These are phyloP conservation scores for Lactarius pseudohatsudake DNA, from an alignment of 768 basidiomycete species.

Conservation along the genomic window DNA sequence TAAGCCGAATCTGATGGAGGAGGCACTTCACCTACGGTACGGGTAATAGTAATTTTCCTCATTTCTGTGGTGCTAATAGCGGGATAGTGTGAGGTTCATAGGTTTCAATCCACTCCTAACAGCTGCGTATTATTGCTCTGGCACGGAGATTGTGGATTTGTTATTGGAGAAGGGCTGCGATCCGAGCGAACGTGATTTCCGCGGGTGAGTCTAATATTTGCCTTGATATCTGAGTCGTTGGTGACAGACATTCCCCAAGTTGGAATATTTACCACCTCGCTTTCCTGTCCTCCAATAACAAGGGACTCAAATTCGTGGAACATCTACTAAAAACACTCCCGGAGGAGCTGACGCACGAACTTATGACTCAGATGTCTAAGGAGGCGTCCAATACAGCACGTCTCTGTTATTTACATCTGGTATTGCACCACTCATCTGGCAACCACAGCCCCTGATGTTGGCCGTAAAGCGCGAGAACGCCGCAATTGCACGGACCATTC, in stretches of 20 bases:
- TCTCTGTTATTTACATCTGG: constrained; percentile 15
- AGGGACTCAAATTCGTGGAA: constrained; percentile 37
- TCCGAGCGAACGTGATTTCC: constrained; percentile 43
- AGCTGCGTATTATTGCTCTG: constrained; percentile 38
- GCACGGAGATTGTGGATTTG: constrained; percentile 47
- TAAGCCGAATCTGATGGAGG: constrained; percentile 43
- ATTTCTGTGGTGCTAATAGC: not conserved
- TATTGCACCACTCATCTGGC: constrained; percentile 2
- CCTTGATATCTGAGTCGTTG: not conserved
- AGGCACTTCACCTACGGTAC: constrained; percentile 46
- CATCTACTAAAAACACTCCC: constrained; percentile 53
- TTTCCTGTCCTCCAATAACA: constrained; percentile 34
- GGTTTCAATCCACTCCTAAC: constrained; percentile 48
- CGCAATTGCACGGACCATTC: constrained; percentile 35
- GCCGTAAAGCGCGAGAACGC: constrained; percentile 43
- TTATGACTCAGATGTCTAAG: constrained; percentile 50
- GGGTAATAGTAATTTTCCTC: constrained; percentile 20
- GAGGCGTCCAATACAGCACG: constrained; percentile 46
- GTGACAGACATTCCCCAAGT: constrained; percentile 35
- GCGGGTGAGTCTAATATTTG: constrained; percentile 41
- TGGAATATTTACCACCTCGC: constrained; percentile 59
- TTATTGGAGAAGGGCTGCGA: constrained; percentile 49
- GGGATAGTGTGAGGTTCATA: constrained; percentile 46
- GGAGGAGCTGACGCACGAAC: constrained; percentile 44
- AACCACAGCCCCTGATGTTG: constrained; percentile 52